Evolutionary conservation across 176 grass and related monocot species (phyloP), one percentile per base, ranked within the genome.

Genomic region (Eleusine coracana): DNA sequence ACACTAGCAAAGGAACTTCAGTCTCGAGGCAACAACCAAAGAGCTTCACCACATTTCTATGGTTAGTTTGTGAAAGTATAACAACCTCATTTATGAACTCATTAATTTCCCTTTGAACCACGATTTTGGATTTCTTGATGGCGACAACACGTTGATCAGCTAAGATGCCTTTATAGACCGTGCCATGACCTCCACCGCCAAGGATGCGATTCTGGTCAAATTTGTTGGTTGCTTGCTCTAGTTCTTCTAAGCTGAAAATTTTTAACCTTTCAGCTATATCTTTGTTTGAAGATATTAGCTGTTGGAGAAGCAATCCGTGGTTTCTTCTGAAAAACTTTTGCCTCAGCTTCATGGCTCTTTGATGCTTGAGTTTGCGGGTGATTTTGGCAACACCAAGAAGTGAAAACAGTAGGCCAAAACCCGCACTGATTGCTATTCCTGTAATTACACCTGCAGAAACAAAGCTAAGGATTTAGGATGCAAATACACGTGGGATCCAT

Each of bases 51-150:
- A 87, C 80, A 18, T 91, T 88, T 41, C 89, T 85, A 12, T 88
- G 86, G 55, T 82, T 88, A 39, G 61, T 91, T 13, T 91, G 89
- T 23, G 89, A 88, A 68, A 91, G 89, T 80, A 91, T 91, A 8
- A 85, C 89, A 4, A 88, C 86, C 65, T 91, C 89, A 50, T 91
- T 91, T 66, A 91, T 81, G 71, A 91, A 92, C 10, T 92, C 56
- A 48, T 89, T 31, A 36, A 77, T 92, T 79, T 92, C 90, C 20
- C 44, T 83, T 64, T 89, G 79, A 71, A 88, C 74, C 1, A 71
- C 27, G 45, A 89, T 89, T 48, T 88, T 89, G 7, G 90, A 86
- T 44, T 83, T 89, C 39, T 92, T 92, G 70, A 92, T 86, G 16
- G 90, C 90, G 13, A 89, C 86, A 13, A 92, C 18, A 28, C 20